phyloP scores from a whole-genome alignment of 768 basidiomycete species.

The Chlorophyllum brunneum region DNA sequence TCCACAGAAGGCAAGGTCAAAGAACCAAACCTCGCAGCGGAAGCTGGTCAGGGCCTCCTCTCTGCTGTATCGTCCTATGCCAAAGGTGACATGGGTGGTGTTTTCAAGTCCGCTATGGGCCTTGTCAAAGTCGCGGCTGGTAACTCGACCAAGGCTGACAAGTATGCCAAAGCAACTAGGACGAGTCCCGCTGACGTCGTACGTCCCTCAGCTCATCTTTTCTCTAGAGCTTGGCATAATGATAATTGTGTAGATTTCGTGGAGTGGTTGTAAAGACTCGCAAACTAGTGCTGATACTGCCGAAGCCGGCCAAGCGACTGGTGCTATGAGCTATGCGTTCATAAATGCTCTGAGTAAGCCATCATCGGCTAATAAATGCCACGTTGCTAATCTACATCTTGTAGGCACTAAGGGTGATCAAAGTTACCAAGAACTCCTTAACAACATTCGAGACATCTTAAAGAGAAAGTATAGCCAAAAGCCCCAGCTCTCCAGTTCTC shows the following conservation, averaged over 20 bases:
- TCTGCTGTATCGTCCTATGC: conserved; percentile 74
- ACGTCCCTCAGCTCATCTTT: conserved; percentile 24
- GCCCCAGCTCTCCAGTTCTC: conserved; percentile 38
- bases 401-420: conserved; percentile 37
- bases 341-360: conserved; percentile 48
- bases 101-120: conserved; percentile 68
- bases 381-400: not conserved
- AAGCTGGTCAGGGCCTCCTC: conserved; percentile 86
- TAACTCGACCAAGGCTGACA: conserved; percentile 55
- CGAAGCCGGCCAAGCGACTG: conserved; percentile 63
- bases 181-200: conserved; percentile 86
- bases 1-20: conserved; percentile 95
- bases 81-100: conserved; percentile 75
- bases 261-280: conserved; percentile 77
- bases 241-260: conserved; percentile 57
- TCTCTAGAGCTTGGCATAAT: not conserved
- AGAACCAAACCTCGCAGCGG: conserved; percentile 84
- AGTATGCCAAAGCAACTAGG: conserved; percentile 56
- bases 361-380: not conserved
- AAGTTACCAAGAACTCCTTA: conserved; percentile 41
- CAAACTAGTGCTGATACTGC: conserved; percentile 80
- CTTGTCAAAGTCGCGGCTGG: conserved; percentile 76
- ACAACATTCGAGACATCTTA: conserved; percentile 35
- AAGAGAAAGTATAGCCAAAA: conserved; percentile 39
- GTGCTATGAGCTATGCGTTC: conserved; percentile 78